Base-by-base conservation (phyloP, 192 early-diverging fungal species). In the Umbelopsis sp. region DNA sequence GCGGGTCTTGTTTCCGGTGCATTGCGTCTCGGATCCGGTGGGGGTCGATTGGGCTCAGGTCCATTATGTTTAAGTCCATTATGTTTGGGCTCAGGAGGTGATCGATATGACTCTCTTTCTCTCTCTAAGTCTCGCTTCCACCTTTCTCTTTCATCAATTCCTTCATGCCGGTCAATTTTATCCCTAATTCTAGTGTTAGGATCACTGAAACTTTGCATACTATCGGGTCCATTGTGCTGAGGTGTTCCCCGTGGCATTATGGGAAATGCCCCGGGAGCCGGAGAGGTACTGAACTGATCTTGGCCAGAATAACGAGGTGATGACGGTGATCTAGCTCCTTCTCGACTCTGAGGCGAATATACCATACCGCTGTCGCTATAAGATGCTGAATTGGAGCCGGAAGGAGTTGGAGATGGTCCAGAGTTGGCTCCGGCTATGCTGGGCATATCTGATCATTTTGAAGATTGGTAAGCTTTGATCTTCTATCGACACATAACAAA, bases 361-460 rank as follows among this genome's bases (percentile, higher is more conserved):
- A 61, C 16, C 55, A 61, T 18, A 6, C 55, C 55, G 16, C 30
- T 61, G 18, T 61, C 55, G 27, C 55, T 61, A 30, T 61, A 61
- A 18, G 55, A 16, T 18, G 55, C 55, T 1, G 55, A 61, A 13
- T 61, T 61, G 11, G 55, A 61, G 18, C 55, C 55, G 25, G 55
- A 61, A 33, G 55, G 55, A 27, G 55, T 61, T 35, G 55, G 55
- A 16, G 55, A 61, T 35, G 55, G 55, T 35, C 55, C 55, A 18
- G 55, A 61, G 8, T 23, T 11, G 4, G 30, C 55, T 35, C 55
- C 55, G 16, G 55, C 10, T 18, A 61, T 61, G 13, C 55, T 61
- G 2, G 55, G 55, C 55, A 61, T 61, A 61, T 61, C 55, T 61
- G 30, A 10, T 16, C 18, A 16, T 12, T 35, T 27, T 16, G 55